Evolutionary conservation across 2,329 filamentous ascomycete genomes (phyloP), one percentile per base, ranked within the genome.

Genomic region (Penicillium sp.): DNA sequence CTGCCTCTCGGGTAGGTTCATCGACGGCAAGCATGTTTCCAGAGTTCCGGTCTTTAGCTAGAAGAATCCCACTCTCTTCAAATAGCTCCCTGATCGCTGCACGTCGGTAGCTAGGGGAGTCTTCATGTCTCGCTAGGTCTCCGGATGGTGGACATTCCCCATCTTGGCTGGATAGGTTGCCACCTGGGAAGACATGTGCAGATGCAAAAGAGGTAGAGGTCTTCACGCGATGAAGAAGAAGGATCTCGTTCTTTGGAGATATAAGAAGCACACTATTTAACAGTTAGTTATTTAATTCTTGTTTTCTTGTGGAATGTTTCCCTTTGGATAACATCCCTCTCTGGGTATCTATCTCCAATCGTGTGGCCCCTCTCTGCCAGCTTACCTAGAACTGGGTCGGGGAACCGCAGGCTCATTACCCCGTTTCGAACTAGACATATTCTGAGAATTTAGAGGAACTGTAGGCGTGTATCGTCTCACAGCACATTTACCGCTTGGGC

Each of bases 171-270:
- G 83, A 73, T 13, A 91, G 88, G 23, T 96, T 80, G 6, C 94
- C 94, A 34, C 94, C 94, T 0, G 94, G 93, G 63, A 99, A 99
- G 57, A 99, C 94, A 68, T 97, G 91, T 0, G 93, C 94, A 0
- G 90, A 93, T 4, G 93, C 84, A 68, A 97, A 97, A 3, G 91
- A 88, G 1, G 84, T 85, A 0, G 90, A 94, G 1, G 88, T 91
- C 60, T 87, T 82, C 3, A 96, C 90, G 59, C 94, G 87, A 71
- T 91, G 91, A 9, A 97, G 84, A 18, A 97, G 84, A 1, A 99
- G 82, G 45, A 97, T 85, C 71, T 96, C 86, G 71, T 97, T 97
- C 48, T 82, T 80, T 0, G 91, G 88, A 0, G 94, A 97, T 46
- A 99, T 79, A 15, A 97, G 81, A 34, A 97, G 78, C 45, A 97